Base-by-base conservation (phyloP, 2,329 filamentous ascomycete genomes). In the Hymenoscyphus linearis region DNA sequence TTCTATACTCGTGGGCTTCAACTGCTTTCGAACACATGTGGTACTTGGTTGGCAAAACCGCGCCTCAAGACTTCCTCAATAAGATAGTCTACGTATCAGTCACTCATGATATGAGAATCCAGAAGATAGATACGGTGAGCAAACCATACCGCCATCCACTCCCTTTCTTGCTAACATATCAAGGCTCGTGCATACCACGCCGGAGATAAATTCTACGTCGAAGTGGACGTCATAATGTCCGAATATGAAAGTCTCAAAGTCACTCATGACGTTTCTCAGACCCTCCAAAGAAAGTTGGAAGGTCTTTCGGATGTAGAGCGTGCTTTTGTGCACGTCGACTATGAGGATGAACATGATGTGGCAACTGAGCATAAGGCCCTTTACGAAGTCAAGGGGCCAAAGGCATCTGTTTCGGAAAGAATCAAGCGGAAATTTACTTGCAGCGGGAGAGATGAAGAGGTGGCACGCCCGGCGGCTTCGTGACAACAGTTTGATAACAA, bases 51-150 rank as follows among this genome's bases (percentile, higher is more conserved):
- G 91, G 91, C 18, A 89, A 89, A 68, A 89, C 89, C 0, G 90
- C 90, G 4, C 85, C 86, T 1, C 87, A 90, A 0, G 90, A 93
- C 68, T 88, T 95, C 77, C 83, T 92, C 34, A 96, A 95, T 71
- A 84, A 96, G 54, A 76, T 96, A 25, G 80, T 96, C 0, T 97
- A 97, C 76, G 82, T 96, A 67, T 95, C 92, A 1, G 96, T 96
- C 89, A 88, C 93, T 22, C 96, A 96, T 72, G 92, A 92, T 53
- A 91, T 89, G 67, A 89, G 89, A 13, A 96, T 97, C 71, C 86
- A 85, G 70, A 87, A 91, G 72, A 95, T 96, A 63, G 91, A 95
- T 72, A 91, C 91, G 35, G 77, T 95, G 60, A 55, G 65, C 56
- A 9, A 55, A n/a, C 2, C 13, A n/a, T 7, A 18, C 18, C 27